phyloP scores from a whole-genome alignment of 2,329 filamentous ascomycete species.

The Xylaria sp. region DNA sequence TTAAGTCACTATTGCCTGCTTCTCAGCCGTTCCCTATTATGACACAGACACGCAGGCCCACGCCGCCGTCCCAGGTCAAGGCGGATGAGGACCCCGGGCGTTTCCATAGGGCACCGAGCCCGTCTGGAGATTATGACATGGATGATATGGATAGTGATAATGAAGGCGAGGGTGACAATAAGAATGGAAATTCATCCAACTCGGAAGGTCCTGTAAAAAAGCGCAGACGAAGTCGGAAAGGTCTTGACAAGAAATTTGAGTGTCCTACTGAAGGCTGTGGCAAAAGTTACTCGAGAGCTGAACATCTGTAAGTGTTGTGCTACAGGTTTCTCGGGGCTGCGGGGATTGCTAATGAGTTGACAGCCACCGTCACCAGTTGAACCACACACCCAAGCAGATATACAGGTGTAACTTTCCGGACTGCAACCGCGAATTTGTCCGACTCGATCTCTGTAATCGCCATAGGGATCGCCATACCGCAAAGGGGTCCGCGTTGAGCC shows the following conservation, averaged over 20 bases:
- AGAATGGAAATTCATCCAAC: conserved; percentile 56
- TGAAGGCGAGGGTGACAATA: conserved; percentile 47
- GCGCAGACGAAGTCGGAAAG: conserved; percentile 75
- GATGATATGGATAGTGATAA: conserved; percentile 49
- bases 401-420: conserved; percentile 92
- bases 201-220: conserved; percentile 63
- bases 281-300: conserved; percentile 94
- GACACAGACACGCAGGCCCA: conserved; percentile 50
- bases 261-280: conserved; percentile 88
- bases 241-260: conserved; percentile 79
- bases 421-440: conserved; percentile 88
- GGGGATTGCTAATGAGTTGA: conserved; percentile 33
- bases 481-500: conserved; percentile 76
- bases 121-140: conserved; percentile 41
- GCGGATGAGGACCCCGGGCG: conserved; percentile 50
- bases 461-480: conserved; percentile 82
- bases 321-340: background rate
- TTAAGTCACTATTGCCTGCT: conserved; percentile 46
- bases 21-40: conserved; percentile 49
- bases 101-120: conserved; percentile 49
- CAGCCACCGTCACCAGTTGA: conserved; percentile 88
- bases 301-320: conserved; percentile 76
- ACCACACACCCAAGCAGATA: conserved; percentile 94
- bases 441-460: conserved; percentile 88
- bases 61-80: conserved; percentile 48